Conservation (phyloP, 257 asterid species). For the Ilex asprella region DNA sequence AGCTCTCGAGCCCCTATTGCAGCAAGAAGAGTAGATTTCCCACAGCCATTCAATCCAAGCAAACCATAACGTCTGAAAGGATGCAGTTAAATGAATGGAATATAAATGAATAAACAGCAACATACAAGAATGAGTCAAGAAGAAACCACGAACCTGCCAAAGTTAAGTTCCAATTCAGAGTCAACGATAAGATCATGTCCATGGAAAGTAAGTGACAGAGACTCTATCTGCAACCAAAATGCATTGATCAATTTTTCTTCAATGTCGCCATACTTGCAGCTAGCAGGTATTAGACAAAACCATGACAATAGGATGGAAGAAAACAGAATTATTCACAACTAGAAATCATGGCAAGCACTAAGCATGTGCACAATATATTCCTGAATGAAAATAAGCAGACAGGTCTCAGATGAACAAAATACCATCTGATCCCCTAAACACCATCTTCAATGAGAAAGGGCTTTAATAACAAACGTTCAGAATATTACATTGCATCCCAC, state of each 20-base stretch:
- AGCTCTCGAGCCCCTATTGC: constrained; percentile 87
- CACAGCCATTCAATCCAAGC: constrained; percentile 97
- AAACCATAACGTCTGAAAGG: constrained; percentile 82
- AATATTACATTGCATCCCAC: no score
- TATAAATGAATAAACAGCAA: neutral
- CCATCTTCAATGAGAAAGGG: no score
- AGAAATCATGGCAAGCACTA: no score
- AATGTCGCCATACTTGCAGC: neutral
- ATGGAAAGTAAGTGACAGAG: constrained; percentile 92
- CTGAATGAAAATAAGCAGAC: no score
- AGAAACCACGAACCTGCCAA: constrained; percentile 58
- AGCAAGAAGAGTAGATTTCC: constrained; percentile 95
- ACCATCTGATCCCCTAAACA: no score
- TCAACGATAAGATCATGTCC: constrained; percentile 97
- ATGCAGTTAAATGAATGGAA: constrained; percentile 4
- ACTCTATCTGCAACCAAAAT: constrained; percentile 62
- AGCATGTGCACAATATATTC: no score
- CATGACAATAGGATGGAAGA: neutral
- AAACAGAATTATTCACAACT: neutral
- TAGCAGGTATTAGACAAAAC: neutral
- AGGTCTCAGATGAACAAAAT: no score
- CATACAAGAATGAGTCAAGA: neutral
- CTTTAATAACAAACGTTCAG: no score
- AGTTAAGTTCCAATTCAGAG: constrained; percentile 87
- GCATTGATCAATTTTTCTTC: neutral